phyloP scores from a whole-genome alignment of 345 rosid genomes.

The Eutrema heterophyllum region DNA sequence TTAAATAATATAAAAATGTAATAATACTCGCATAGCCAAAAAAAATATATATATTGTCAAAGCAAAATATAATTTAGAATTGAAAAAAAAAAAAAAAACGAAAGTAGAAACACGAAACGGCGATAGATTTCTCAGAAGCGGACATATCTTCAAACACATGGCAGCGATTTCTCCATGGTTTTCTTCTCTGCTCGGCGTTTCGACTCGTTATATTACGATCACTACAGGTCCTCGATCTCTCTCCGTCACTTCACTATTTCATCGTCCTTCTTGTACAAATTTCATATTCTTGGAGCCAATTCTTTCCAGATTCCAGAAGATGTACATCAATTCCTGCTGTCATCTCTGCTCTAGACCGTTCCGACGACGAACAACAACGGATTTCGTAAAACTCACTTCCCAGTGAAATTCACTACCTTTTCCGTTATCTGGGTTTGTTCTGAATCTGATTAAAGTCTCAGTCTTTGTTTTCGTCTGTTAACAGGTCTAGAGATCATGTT shows the following conservation, averaged over 20 bases:
- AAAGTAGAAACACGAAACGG: not conserved
- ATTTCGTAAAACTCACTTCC: not conserved
- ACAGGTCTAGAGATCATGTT: constrained; percentile 10
- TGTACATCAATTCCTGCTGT: constrained; percentile 17
- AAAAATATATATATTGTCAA: not conserved
- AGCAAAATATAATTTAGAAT: not conserved
- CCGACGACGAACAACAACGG: constrained; percentile 1
- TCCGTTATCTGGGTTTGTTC: constrained; percentile 5
- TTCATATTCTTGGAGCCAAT: not conserved
- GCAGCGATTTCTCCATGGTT: constrained; percentile 49
- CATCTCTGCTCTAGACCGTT: constrained; percentile 20
- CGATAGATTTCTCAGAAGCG: constrained; percentile 12
- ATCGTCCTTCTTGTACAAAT: not conserved
- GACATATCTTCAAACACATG: constrained; percentile 37
- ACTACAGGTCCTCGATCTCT: not conserved
- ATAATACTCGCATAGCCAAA: not conserved
- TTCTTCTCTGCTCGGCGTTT: constrained; percentile 27
- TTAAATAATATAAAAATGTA: not conserved
- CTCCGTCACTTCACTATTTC: not conserved
- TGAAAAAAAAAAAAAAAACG: not conserved
- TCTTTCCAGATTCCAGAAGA: constrained; percentile 18
- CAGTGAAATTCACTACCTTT: not conserved
- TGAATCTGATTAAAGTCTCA: not conserved
- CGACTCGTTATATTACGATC: constrained; percentile 8
- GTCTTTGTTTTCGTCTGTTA: not conserved